A percentile compares a stretch with the other conserved stretches of the same genome.
Evolutionary conservation across 2,329 filamentous ascomycete genomes (phyloP).

Genomic region (Xylaria hypoxylon): DNA sequence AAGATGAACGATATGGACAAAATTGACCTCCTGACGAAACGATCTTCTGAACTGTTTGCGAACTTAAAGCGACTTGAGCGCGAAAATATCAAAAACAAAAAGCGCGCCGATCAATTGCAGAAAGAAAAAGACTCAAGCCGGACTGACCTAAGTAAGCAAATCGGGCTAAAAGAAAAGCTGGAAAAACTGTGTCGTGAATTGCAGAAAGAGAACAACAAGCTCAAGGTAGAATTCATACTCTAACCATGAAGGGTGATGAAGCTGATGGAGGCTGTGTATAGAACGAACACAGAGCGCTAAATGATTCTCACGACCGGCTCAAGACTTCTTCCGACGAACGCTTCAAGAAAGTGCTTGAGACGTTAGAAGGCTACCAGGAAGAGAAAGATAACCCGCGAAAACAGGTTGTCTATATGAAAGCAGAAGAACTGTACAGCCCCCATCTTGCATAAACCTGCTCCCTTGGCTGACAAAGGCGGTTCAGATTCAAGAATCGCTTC

Average conservation of each 20-base stretch:
- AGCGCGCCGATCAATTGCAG: constrained; percentile 90
- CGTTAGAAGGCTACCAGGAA: constrained; percentile 89
- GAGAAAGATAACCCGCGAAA: constrained; percentile 86
- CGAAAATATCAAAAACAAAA: constrained; percentile 95
- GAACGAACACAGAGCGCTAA: constrained; percentile 93
- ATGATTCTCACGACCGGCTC: constrained; percentile 85
- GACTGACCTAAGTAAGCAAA: constrained; percentile 89
- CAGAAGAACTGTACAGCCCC: constrained; percentile 82
- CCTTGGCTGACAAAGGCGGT: constrained; percentile 54
- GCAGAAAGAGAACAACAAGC: constrained; percentile 96
- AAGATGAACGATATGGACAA: constrained; percentile 94
- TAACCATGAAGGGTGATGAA: neutral
- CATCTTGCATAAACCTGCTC: neutral
- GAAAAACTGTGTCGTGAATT: constrained; percentile 96
- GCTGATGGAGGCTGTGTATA: constrained; percentile 53
- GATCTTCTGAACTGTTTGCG: constrained; percentile 88
- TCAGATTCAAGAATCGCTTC: constrained; percentile 84
- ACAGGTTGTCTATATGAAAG: constrained; percentile 83
- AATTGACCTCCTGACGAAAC: constrained; percentile 89
- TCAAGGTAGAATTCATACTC: constrained; percentile 76
- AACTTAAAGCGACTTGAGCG: constrained; percentile 97
- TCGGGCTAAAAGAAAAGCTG: constrained; percentile 92
- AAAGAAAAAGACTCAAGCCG: constrained; percentile 95
- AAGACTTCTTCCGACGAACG: constrained; percentile 87
- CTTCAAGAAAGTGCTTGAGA: constrained; percentile 81